Conservation (phyloP, 139 green algal genomes). For the Monoraphidium neglectum region DNA sequence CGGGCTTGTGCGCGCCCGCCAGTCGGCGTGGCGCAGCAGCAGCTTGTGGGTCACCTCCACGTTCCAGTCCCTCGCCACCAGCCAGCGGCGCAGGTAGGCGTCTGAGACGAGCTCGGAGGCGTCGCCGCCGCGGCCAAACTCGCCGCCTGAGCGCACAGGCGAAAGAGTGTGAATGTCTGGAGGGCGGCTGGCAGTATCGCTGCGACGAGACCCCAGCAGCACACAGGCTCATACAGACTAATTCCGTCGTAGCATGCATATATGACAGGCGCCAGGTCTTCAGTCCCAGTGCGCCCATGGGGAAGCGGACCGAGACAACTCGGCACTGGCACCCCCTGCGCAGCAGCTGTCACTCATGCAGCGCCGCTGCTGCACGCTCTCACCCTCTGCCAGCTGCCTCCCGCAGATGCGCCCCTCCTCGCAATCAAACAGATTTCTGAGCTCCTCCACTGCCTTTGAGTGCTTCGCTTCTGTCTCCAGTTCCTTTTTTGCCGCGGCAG, state of each 20-base stretch:
- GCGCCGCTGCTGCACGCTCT: neutral
- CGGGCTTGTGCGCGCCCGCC: conserved; percentile 11
- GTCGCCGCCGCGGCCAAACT: neutral
- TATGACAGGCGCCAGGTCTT: too few species aligned
- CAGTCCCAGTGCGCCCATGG: too few species aligned
- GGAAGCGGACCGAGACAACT: too few species aligned
- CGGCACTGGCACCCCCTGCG: too few species aligned
- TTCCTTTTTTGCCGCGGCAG: too few species aligned
- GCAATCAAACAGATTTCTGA: neutral
- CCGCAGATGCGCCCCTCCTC: neutral
- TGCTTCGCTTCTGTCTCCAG: neutral
- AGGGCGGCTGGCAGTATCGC: neutral
- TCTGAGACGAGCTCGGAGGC: neutral
- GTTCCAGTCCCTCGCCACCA: conserved; percentile 24
- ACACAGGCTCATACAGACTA: too few species aligned
- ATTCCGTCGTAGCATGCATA: too few species aligned
- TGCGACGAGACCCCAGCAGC: too few species aligned
- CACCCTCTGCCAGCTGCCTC: neutral
- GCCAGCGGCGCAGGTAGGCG: conserved; percentile 17
- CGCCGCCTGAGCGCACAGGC: neutral
- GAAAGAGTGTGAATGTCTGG: neutral
- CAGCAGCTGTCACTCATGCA: too few species aligned
- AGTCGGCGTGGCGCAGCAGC: conserved; percentile 15
- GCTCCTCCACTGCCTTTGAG: neutral
- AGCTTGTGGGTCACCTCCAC: conserved; percentile 1